phyloP scores from a whole-genome alignment of 441 rosid species.

The Biscutella laevigata region DNA sequence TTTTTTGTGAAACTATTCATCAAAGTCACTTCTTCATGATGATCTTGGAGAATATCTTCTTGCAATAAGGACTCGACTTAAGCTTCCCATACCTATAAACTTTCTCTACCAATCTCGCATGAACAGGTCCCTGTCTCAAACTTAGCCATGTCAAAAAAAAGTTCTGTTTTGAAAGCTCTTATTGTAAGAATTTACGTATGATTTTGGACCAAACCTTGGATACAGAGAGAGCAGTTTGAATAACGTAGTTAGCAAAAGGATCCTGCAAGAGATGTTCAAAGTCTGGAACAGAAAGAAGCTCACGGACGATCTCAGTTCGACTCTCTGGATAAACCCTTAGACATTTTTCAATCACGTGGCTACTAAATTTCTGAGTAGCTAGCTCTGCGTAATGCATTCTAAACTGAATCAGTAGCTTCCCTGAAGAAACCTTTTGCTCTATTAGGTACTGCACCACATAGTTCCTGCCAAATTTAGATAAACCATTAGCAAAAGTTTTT shows the following conservation, averaged over 20 bases:
- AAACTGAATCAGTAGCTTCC: conserved; percentile 22
- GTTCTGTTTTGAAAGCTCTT: background rate
- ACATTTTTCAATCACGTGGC: conserved; percentile 55
- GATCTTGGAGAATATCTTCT: conserved; percentile 59
- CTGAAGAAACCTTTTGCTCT: conserved; percentile 34
- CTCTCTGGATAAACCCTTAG: conserved; percentile 29
- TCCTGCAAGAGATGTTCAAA: conserved; percentile 47
- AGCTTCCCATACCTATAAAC: conserved; percentile 34
- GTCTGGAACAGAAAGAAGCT: conserved; percentile 31
- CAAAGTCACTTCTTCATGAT: conserved; percentile 42
- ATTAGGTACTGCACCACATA: conserved; percentile 53
- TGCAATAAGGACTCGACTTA: conserved; percentile 60
- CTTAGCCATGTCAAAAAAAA: conserved; percentile 1
- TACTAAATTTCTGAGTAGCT: conserved; percentile 48
- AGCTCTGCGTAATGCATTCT: conserved; percentile 42
- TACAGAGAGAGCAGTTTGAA: conserved; percentile 38
- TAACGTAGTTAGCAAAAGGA: conserved; percentile 52
- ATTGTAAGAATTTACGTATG: background rate
- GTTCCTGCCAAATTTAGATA: conserved; percentile 31
- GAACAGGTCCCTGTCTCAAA: conserved; percentile 41
- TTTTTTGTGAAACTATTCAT: conserved; percentile 7
- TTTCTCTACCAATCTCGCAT: conserved; percentile 37
- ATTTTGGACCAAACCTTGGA: conserved; percentile 34
- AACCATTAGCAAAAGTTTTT: background rate
- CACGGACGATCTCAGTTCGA: conserved; percentile 32